These are phyloP conservation scores for Linderniella brevidens DNA, from an alignment of 257 asterid genomes.

Conservation along the genomic window DNA sequence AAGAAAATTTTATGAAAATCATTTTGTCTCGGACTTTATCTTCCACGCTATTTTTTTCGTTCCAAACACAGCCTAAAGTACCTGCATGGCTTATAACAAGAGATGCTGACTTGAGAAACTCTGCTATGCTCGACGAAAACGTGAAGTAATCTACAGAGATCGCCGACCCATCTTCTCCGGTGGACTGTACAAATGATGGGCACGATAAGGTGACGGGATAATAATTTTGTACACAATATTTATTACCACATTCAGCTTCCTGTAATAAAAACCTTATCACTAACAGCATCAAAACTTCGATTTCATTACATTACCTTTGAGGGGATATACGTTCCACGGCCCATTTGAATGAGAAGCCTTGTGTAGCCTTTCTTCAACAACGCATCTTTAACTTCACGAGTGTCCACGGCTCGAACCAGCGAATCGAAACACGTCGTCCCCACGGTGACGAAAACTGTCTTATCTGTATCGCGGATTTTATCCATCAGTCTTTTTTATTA, in stretches of 20 bases:
- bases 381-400: conserved; percentile 45
- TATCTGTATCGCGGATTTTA: conserved; percentile 11
- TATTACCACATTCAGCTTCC: not conserved
- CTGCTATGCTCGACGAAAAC: conserved; percentile 87
- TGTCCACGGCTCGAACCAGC: conserved; percentile 66
- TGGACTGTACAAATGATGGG: no score
- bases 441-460: conserved; percentile 71
- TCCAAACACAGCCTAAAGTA: no score
- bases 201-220: no score
- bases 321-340: conserved; percentile 75
- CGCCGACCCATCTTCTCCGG: conserved; percentile 40
- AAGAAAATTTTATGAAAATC: no score
- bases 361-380: conserved; percentile 55
- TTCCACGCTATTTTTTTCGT: no score
- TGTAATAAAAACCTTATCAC: not conserved
- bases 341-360: conserved; percentile 75
- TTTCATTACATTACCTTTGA: conserved; percentile 30
- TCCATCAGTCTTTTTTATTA: no score
- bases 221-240: not conserved
- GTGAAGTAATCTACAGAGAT: conserved; percentile 58
- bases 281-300: not conserved
- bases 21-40: no score
- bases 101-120: conserved; percentile 62
- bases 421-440: conserved; percentile 91
- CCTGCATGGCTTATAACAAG: conserved; percentile 96